These are phyloP conservation scores for Cotoneaster glaucophyllus DNA, from an alignment of 306 rosid species.

Conservation along the genomic window DNA sequence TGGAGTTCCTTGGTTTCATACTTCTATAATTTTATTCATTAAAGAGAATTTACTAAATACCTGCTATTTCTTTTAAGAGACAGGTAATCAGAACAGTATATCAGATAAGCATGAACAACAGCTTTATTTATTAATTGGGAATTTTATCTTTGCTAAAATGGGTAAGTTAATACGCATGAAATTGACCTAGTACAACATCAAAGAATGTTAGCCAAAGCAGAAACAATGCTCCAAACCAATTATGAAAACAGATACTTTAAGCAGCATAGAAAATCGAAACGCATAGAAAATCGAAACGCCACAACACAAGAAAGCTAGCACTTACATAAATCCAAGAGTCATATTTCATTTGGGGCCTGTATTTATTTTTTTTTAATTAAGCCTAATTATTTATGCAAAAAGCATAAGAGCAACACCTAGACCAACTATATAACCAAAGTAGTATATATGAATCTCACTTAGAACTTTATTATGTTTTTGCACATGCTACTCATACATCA, in stretches of 20 bases:
- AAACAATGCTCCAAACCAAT: neutral
- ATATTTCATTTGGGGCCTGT: neutral
- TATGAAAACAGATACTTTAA: neutral
- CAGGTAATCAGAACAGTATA: neutral
- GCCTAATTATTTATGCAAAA: neutral
- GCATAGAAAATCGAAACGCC: neutral
- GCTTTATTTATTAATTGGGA: neutral
- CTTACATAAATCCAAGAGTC: neutral
- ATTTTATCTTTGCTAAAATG: neutral
- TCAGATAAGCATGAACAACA: neutral
- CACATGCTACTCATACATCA: neutral
- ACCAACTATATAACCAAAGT: neutral
- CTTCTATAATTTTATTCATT: neutral
- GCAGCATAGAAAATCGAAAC: neutral
- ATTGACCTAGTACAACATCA: neutral
- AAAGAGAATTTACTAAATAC: neutral
- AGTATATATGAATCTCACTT: neutral
- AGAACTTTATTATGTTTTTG: neutral
- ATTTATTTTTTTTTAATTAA: neutral
- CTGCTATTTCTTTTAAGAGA: neutral
- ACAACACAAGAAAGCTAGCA: neutral
- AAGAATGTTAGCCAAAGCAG: neutral
- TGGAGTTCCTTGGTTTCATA: neutral
- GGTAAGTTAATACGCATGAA: neutral
- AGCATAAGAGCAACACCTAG: neutral